Conservation (phyloP, 345 rosid genomes). For the Clausena lansium region DNA sequence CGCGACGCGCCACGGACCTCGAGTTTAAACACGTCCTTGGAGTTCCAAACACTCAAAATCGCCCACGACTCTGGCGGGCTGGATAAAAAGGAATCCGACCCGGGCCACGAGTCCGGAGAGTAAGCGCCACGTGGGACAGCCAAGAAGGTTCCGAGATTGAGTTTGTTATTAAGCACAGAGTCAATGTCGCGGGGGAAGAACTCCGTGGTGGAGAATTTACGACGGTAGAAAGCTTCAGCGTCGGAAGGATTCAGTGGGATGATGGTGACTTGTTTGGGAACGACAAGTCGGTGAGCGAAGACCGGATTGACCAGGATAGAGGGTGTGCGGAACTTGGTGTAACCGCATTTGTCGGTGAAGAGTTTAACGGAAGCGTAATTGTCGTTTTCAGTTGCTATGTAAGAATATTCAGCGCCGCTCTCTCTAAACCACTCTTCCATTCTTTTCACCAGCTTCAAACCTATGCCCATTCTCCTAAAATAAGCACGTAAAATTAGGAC, state of each 20-base stretch:
- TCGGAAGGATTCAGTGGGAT: conserved; percentile 45
- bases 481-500: background rate
- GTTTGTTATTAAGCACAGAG: conserved; percentile 73
- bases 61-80: conserved; percentile 90
- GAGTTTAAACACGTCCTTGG: conserved; percentile 66
- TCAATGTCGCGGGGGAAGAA: conserved; percentile 93
- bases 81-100: conserved; percentile 55
- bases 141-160: conserved; percentile 72
- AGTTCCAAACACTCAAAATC: conserved; percentile 82
- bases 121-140: conserved; percentile 61
- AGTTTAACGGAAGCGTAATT: conserved; percentile 82
- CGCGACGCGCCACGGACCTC: conserved; percentile 78
- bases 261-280: conserved; percentile 49
- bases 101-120: conserved; percentile 45
- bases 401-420: conserved; percentile 83
- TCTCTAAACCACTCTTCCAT: conserved; percentile 79
- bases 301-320: conserved; percentile 87
- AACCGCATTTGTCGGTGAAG: conserved; percentile 88
- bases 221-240: conserved; percentile 75
- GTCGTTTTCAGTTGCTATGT: conserved; percentile 94
- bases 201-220: conserved; percentile 80
- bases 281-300: conserved; percentile 63
- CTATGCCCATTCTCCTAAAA: conserved; percentile 90
- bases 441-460: conserved; percentile 55
- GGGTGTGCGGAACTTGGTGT: conserved; percentile 88